phyloP scores from a whole-genome alignment of 768 basidiomycete genomes.

The Amanita polypyramis region DNA sequence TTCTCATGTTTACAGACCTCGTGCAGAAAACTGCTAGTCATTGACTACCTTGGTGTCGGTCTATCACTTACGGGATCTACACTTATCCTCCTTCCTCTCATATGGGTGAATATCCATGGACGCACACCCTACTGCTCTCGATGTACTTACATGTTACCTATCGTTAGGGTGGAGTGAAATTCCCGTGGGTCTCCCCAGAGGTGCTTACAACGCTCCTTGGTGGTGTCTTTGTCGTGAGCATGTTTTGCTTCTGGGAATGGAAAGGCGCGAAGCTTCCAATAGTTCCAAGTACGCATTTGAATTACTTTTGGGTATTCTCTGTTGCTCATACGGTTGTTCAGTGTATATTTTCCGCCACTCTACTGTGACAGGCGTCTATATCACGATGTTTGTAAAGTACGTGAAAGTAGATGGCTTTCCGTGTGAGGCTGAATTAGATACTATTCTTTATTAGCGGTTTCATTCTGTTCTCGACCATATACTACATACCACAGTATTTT shows the following conservation, averaged over 20 bases:
- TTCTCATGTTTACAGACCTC: too few relatives aligned
- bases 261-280: slow-evolving; percentile 61
- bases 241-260: slow-evolving; percentile 70
- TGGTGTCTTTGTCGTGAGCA: slow-evolving; percentile 36
- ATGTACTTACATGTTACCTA: too few relatives aligned
- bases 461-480: slow-evolving; percentile 52
- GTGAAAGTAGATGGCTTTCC: slow-evolving; percentile 9
- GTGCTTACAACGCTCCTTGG: slow-evolving; percentile 51
- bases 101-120: too few relatives aligned
- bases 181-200: slow-evolving; percentile 59
- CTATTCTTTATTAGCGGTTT: slow-evolving; percentile 32
- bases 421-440: background rate
- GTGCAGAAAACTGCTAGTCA: slow-evolving; percentile 47
- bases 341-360: slow-evolving; percentile 63
- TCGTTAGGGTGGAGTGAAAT: slow-evolving; percentile 57
- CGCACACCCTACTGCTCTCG: too few relatives aligned
- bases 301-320: too few relatives aligned
- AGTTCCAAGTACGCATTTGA: slow-evolving; percentile 48
- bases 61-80: slow-evolving; percentile 53
- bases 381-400: slow-evolving; percentile 60
- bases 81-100: slow-evolving; percentile 57
- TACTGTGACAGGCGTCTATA: slow-evolving; percentile 60
- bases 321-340: too few relatives aligned
- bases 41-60: slow-evolving; percentile 53
- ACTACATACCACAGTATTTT: slow-evolving; percentile 69